phyloP scores from a whole-genome alignment of 306 rosid species.

The Quercus wislizeni region DNA sequence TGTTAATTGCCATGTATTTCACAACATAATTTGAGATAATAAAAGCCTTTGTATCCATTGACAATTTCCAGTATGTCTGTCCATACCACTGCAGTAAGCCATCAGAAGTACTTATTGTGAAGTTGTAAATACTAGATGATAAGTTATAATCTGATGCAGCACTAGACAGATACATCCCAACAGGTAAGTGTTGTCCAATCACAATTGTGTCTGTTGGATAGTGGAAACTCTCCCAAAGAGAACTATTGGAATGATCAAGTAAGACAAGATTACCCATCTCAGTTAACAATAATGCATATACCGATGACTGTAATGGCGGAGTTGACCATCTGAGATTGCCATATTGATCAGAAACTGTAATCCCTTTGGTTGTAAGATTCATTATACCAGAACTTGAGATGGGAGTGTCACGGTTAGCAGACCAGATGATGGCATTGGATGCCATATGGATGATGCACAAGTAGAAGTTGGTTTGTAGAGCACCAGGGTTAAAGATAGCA shows the following conservation, averaged over 20 bases:
- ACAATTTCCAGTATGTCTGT: constrained; percentile 80
- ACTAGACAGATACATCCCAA: constrained; percentile 49
- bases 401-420: constrained; percentile 64
- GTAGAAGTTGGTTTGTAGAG: constrained; percentile 51
- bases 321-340: constrained; percentile 75
- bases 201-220: constrained; percentile 88
- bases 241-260: constrained; percentile 54
- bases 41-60: constrained; percentile 43
- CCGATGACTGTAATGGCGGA: constrained; percentile 47
- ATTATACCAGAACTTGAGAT: constrained; percentile 56
- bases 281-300: constrained; percentile 43
- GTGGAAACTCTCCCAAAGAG: constrained; percentile 90
- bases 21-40: constrained; percentile 36
- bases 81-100: constrained; percentile 68
- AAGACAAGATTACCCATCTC: constrained; percentile 78
- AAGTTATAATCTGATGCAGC: constrained; percentile 41
- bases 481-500: constrained; percentile 51
- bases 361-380: constrained; percentile 48
- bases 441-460: constrained; percentile 66
- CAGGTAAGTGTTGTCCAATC: constrained; percentile 58
- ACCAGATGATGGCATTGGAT: constrained; percentile 72
- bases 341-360: constrained; percentile 36
- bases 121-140: constrained; percentile 55
- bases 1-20: constrained; percentile 57
- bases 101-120: constrained; percentile 51